Conservation (phyloP, 129 eudicot species). For the Cynara cardunculus region DNA sequence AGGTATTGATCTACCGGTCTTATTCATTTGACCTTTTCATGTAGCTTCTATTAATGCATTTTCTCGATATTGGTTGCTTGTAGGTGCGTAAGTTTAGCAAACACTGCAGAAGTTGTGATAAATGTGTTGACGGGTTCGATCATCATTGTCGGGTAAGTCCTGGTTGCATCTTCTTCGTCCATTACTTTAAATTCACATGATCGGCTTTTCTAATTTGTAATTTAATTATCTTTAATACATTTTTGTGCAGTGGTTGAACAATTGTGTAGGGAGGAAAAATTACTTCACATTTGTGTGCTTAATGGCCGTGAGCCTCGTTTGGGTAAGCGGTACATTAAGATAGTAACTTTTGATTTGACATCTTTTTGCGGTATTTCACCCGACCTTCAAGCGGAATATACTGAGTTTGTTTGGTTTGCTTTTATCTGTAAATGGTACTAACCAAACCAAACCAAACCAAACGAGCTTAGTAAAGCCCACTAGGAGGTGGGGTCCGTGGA, state of each 20-base stretch:
- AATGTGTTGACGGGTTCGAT: slow-evolving; percentile 97
- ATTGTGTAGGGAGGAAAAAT: slow-evolving; percentile 87
- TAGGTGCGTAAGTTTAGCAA: slow-evolving; percentile 98
- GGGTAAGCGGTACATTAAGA: slow-evolving; percentile 49
- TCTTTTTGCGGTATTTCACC: neutral
- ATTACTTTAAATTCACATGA: neutral
- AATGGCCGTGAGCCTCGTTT: slow-evolving; percentile 75
- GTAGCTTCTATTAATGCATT: neutral
- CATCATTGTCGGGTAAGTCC: slow-evolving; percentile 91
- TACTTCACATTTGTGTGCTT: slow-evolving; percentile 73
- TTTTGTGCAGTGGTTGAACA: slow-evolving; percentile 82
- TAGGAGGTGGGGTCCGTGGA: neutral
- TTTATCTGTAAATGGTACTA: neutral
- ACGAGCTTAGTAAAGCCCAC: neutral
- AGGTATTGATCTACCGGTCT: slow-evolving; percentile 38
- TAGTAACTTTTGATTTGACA: neutral
- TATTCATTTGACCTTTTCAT: neutral
- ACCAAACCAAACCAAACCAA: neutral
- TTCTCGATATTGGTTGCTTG: slow-evolving; percentile 16
- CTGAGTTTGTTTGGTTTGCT: neutral
- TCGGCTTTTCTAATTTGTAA: neutral
- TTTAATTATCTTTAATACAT: slow-evolving; percentile 10
- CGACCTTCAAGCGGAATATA: neutral
- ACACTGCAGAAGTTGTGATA: slow-evolving; percentile 99
- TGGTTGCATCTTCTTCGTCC: neutral